phyloP scores from a whole-genome alignment of 805 yeast genomes.

The Jamesozyma spencerorum region DNA sequence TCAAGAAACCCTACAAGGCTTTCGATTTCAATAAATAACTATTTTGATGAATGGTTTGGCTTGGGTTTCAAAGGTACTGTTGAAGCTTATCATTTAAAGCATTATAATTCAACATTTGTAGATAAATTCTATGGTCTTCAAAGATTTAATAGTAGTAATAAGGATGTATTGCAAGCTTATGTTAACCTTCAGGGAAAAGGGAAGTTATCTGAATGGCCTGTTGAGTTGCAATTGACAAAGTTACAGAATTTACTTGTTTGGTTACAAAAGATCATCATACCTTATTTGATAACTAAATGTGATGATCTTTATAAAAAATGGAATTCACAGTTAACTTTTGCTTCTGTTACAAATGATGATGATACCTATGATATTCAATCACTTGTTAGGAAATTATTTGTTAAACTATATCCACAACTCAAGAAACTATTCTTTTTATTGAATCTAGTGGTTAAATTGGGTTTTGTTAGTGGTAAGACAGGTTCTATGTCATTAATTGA shows the following conservation, averaged over 20 bases:
- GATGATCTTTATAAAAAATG: conserved; percentile 55
- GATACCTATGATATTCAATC: not conserved
- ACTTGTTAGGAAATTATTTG: conserved; percentile 32
- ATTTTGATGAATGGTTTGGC: conserved; percentile 62
- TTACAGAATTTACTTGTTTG: conserved; percentile 49
- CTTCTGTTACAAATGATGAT: conserved; percentile 34
- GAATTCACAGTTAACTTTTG: conserved; percentile 36
- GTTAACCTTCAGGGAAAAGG: conserved; percentile 2
- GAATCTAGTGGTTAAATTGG: conserved; percentile 49
- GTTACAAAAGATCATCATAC: conserved; percentile 51
- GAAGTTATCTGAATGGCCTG: conserved; percentile 13
- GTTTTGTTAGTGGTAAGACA: conserved; percentile 57
- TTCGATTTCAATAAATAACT: conserved; percentile 51
- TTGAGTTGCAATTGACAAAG: conserved; percentile 37
- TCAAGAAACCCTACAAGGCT: conserved; percentile 64
- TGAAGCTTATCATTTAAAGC: conserved; percentile 60
- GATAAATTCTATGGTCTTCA: conserved; percentile 90
- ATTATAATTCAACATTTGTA: conserved; percentile 79
- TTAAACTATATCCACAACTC: conserved; percentile 53
- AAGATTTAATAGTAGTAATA: conserved; percentile 33
- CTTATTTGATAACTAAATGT: conserved; percentile 41
- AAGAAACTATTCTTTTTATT: conserved; percentile 38
- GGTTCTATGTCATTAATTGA: conserved; percentile 59
- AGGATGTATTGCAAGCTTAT: conserved; percentile 9
- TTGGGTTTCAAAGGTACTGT: conserved; percentile 49